Conservation (phyloP, 2,329 filamentous ascomycete species). For the Aspergillus unguis region DNA sequence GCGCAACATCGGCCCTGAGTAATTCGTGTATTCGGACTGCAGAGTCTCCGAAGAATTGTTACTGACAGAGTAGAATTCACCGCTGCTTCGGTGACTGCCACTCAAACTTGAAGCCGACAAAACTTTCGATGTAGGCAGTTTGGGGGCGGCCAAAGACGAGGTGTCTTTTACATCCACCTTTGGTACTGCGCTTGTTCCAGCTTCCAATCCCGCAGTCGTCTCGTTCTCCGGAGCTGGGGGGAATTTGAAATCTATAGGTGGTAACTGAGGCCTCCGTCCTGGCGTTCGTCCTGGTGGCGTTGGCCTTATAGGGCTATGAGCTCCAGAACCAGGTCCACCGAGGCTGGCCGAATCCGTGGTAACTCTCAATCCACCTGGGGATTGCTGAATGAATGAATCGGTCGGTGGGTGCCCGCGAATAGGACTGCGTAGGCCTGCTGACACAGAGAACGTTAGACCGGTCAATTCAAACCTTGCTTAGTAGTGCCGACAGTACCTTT, state of each 20-base stretch:
- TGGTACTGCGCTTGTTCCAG: conserved; percentile 18
- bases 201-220: conserved; percentile 23
- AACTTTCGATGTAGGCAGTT: conserved; percentile 54
- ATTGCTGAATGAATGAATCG: conserved; percentile 31
- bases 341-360: conserved; percentile 30
- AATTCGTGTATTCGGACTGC: conserved; percentile 73
- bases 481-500: conserved; percentile 34
- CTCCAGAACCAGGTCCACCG: conserved; percentile 23
- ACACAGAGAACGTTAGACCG: conserved; percentile 5
- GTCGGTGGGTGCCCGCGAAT: conserved; percentile 30
- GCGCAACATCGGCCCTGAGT: conserved; percentile 53
- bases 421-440: conserved; percentile 32
- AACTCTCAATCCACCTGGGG: conserved; percentile 30
- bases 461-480: not conserved
- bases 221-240: conserved; percentile 44
- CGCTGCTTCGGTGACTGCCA: conserved; percentile 82
- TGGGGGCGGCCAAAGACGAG: conserved; percentile 25
- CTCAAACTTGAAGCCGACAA: conserved; percentile 73
- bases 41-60: conserved; percentile 94
- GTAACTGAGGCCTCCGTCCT: conserved; percentile 34
- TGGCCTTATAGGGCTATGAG: conserved; percentile 33
- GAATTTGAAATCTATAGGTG: conserved; percentile 55
- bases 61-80: conserved; percentile 91
- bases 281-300: conserved; percentile 42
- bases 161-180: conserved; percentile 25